These are phyloP conservation scores for Podila verticillata DNA, from an alignment of 192 early-diverging fungal genomes.

Conservation along the genomic window DNA sequence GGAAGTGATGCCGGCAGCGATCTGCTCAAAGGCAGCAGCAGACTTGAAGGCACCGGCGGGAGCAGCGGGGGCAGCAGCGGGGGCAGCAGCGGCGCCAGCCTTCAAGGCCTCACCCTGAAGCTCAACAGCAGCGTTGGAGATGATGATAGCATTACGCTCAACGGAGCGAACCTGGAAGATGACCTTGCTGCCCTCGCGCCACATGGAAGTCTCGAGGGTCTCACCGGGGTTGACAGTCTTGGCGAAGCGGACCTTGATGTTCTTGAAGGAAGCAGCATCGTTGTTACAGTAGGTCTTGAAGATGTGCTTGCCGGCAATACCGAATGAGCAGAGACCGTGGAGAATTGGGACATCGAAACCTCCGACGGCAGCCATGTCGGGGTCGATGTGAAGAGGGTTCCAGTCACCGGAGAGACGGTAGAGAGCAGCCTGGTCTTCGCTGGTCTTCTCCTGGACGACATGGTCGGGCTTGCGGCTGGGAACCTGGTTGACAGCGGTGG, in stretches of 20 bases:
- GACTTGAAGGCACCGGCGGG: slow-evolving; percentile 77
- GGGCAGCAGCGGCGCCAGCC: slow-evolving; percentile 38
- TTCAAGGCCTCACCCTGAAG: slow-evolving; percentile 62
- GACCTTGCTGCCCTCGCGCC: slow-evolving; percentile 89
- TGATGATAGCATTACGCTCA: slow-evolving; percentile 90
- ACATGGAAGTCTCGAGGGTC: slow-evolving; percentile 97
- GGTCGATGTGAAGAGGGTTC: slow-evolving; percentile 99
- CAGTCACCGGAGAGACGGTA: slow-evolving; percentile 96
- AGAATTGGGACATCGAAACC: slow-evolving; percentile 98
- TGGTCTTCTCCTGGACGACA: slow-evolving; percentile 85
- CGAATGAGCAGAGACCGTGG: slow-evolving; percentile 95
- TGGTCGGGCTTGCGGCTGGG: slow-evolving; percentile 90
- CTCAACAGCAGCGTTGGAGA: slow-evolving; percentile 93
- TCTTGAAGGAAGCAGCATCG: slow-evolving; percentile 76
- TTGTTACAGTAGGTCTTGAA: slow-evolving; percentile 78
- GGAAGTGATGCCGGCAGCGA: slow-evolving; percentile 63
- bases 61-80: slow-evolving; percentile 30
- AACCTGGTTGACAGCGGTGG: slow-evolving; percentile 80
- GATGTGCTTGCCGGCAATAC: slow-evolving; percentile 91
- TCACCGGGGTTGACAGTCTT: slow-evolving; percentile 95
- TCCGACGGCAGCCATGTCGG: slow-evolving; percentile 90
- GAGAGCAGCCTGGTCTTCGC: slow-evolving; percentile 91
- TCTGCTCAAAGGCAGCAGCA: slow-evolving; percentile 75
- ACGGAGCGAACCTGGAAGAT: slow-evolving; percentile 95
- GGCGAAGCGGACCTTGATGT: slow-evolving; percentile 92